phyloP scores from a whole-genome alignment of 225 moss, liverwort and hornwort species.

The Marchantia paleacea region DNA sequence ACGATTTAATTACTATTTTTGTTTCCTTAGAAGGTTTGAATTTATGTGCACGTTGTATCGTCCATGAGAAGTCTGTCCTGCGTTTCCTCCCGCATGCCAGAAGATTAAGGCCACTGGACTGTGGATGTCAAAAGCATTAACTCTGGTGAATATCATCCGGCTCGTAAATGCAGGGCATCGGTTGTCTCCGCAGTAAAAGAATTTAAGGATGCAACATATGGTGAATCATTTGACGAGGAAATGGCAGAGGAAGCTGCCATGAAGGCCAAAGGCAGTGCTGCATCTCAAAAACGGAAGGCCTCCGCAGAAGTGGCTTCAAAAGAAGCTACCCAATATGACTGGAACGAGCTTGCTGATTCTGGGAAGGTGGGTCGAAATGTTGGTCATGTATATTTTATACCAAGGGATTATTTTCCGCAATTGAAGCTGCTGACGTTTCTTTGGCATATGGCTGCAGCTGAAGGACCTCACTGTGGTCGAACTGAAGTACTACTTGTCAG shows the following conservation, averaged over 20 bases:
- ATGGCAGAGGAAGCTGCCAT: slow-evolving; percentile 67
- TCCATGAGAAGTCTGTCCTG: background rate
- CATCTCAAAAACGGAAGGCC: slow-evolving; percentile 95
- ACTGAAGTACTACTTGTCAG: slow-evolving; percentile 79
- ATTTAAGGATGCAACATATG: slow-evolving; percentile 80
- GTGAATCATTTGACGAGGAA: slow-evolving; percentile 69
- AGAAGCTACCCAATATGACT: slow-evolving; percentile 74
- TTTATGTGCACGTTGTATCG: no score
- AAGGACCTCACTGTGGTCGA: slow-evolving; percentile 89
- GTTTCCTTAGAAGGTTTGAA: background rate
- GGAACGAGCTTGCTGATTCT: slow-evolving; percentile 79
- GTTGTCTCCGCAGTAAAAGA: slow-evolving; percentile 46
- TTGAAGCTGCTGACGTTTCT: background rate
- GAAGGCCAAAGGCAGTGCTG: slow-evolving; percentile 70
- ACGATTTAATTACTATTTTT: slow-evolving; percentile 2
- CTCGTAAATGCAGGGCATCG: slow-evolving; percentile 32
- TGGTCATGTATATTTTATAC: background rate
- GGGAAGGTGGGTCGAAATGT: slow-evolving; percentile 58
- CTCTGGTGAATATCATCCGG: background rate
- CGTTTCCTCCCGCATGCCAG: background rate
- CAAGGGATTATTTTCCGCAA: background rate
- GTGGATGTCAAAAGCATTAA: background rate
- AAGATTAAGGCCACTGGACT: background rate
- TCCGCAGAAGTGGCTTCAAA: slow-evolving; percentile 72
- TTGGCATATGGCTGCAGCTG: slow-evolving; percentile 51